phyloP scores from a whole-genome alignment of 768 basidiomycete genomes.

The Termitomyces sp. region DNA sequence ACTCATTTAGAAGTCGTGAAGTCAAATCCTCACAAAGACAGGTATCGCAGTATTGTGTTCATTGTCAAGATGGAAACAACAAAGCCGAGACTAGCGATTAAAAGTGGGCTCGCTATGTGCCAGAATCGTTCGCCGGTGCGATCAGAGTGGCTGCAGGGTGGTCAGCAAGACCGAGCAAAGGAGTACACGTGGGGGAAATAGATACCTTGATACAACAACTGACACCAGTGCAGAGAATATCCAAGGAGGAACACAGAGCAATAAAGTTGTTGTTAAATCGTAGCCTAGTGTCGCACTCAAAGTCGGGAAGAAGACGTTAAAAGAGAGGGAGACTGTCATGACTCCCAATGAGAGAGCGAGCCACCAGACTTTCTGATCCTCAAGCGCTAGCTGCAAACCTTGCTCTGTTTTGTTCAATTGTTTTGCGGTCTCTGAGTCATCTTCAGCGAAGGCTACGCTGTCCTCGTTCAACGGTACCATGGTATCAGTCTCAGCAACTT shows the following conservation, averaged over 20 bases:
- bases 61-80: slow-evolving; percentile 68
- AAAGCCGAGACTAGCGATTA: slow-evolving; percentile 69
- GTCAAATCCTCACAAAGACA: slow-evolving; percentile 50
- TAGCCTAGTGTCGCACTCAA: slow-evolving; percentile 71
- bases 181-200: slow-evolving; percentile 18
- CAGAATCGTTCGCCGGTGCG: slow-evolving; percentile 68
- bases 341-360: slow-evolving; percentile 60
- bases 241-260: slow-evolving; percentile 85
- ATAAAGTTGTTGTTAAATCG: slow-evolving; percentile 57
- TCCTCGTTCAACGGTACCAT: slow-evolving; percentile 33
- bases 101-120: slow-evolving; percentile 56
- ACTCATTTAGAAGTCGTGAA: not conserved
- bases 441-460: not conserved
- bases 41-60: slow-evolving; percentile 65
- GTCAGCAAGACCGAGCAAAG: not conserved
- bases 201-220: slow-evolving; percentile 44
- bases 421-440: not conserved
- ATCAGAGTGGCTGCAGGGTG: slow-evolving; percentile 65
- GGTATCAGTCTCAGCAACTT: slow-evolving; percentile 57
- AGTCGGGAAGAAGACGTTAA: slow-evolving; percentile 81
- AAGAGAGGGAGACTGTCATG: slow-evolving; percentile 62
- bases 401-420: slow-evolving; percentile 20
- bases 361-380: slow-evolving; percentile 86
- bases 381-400: slow-evolving; percentile 61
- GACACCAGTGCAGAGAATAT: slow-evolving; percentile 58